Evolutionary conservation across 257 asterid genomes (phyloP), one percentile per base, ranked within the genome.

Genomic region (Ilex aquifolium): DNA sequence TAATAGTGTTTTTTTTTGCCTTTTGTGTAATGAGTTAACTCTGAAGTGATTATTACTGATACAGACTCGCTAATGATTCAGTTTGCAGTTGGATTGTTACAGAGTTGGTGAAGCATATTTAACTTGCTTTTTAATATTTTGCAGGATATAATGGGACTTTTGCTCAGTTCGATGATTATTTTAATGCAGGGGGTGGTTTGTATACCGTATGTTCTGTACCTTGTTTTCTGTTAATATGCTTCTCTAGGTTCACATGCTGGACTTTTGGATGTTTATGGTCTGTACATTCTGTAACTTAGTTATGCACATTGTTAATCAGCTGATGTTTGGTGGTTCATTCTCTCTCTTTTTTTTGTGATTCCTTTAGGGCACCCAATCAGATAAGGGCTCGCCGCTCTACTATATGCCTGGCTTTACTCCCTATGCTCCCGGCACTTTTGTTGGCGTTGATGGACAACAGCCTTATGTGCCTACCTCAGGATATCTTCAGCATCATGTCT

Each of bases 331-430:
- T 60, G 11, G 21, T 14, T 12, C 30, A 32, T 11, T 56, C 44
- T 42, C 39, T 50, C 11, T 13, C n/a, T 11, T 31, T 21, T 44
- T 21, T n/a, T 61, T 15, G 53, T 10, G 13, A 32, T 56, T 68
- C 63, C 62, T 21, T 48, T 79, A 79, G 89, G 86, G 82, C 32
- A 27, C 70, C 56, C 85, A 66, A 32, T 73, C 83, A 31, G 87
- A 80, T 52, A 79, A 74, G 61, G 61, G 81, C 60, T 83, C 88
- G 44, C 67, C 68, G 56, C 69, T 79, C 11, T 88, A 82, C 65
- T 84, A 84, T 57, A 9, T 79, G 73, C 93, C 93, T 48, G 79
- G 90, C 53, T 79, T 78, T 61, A 80, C 76, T 75, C 83, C 95
- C 39, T 89, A 79, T 69, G 64, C 80, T 30, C n/a, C 84, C 73